Percentiles rank a stretch among this genome's conserved stretches.
These are phyloP conservation scores for Neurospora sp. DNA, from an alignment of 495 filamentous ascomycete species.

Conservation along the genomic window DNA sequence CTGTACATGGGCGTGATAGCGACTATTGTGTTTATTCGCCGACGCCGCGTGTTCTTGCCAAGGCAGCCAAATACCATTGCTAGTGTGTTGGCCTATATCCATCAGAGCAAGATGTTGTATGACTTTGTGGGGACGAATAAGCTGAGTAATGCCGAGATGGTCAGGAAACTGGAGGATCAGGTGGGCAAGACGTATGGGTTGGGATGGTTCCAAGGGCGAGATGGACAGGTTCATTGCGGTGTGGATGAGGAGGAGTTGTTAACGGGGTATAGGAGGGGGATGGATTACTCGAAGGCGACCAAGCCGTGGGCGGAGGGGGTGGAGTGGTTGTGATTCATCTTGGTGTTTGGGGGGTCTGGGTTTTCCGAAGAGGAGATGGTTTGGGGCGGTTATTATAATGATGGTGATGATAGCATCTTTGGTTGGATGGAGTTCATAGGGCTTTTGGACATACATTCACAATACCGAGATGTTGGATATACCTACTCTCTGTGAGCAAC, in stretches of 20 bases:
- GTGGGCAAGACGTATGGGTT: slow-evolving; percentile 56
- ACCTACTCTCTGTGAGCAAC: too few relatives aligned
- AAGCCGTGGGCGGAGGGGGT: slow-evolving; percentile 33
- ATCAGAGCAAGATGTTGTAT: slow-evolving; percentile 64
- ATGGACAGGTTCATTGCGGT: slow-evolving; percentile 55
- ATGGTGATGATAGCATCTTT: neutral
- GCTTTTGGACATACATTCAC: neutral
- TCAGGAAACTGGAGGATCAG: slow-evolving; percentile 33
- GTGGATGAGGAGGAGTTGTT: slow-evolving; percentile 61
- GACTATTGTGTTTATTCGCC: slow-evolving; percentile 39
- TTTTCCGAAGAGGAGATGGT: neutral
- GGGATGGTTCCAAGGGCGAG: slow-evolving; percentile 61
- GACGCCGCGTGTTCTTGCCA: slow-evolving; percentile 55
- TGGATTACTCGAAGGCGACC: slow-evolving; percentile 29
- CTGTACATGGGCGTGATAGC: slow-evolving; percentile 45
- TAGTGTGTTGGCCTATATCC: slow-evolving; percentile 59
- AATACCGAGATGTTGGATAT: neutral
- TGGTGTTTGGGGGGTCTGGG: neutral
- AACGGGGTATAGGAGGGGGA: slow-evolving; percentile 50
- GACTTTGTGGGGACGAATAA: slow-evolving; percentile 58
- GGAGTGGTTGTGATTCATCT: slow-evolving; percentile 15
- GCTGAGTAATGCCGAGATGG: slow-evolving; percentile 47
- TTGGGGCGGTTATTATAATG: neutral
- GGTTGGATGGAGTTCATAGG: neutral
- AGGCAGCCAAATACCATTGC: slow-evolving; percentile 65